Conservation (phyloP, 2,329 filamentous ascomycete species). For the Botrytis aclada region DNA sequence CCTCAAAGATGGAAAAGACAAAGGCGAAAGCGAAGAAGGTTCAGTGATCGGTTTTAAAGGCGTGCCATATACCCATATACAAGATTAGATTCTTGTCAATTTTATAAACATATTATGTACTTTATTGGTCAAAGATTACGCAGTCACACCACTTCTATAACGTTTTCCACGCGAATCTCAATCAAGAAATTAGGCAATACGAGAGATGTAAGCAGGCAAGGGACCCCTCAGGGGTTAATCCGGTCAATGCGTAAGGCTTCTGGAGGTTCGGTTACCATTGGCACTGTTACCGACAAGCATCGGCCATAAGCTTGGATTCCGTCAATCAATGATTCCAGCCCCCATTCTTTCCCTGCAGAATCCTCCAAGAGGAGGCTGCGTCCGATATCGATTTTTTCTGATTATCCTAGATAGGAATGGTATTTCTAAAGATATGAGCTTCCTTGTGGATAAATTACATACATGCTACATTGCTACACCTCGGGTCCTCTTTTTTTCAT, state of each 20-base stretch:
- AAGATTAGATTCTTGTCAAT: slow-evolving; percentile 10
- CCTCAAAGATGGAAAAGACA: slow-evolving; percentile 26
- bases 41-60: slow-evolving; percentile 30
- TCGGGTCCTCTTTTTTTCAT: not conserved
- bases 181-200: slow-evolving; percentile 10
- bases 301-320: not conserved
- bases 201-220: slow-evolving; percentile 17
- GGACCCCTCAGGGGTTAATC: not conserved
- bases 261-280: not conserved
- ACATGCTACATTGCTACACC: not conserved
- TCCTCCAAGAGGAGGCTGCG: not conserved
- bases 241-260: slow-evolving; percentile 14
- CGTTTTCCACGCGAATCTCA: not conserved
- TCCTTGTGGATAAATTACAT: not conserved
- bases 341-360: slow-evolving; percentile 6
- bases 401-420: not conserved
- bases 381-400: slow-evolving; percentile 10
- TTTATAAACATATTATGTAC: slow-evolving; percentile 2
- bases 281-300: slow-evolving; percentile 2
- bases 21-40: slow-evolving; percentile 29
- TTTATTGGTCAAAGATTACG: not conserved
- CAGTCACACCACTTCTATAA: not conserved
- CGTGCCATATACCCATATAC: slow-evolving; percentile 31
- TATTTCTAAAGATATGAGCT: not conserved
- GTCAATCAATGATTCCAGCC: slow-evolving; percentile 10